phyloP scores from a whole-genome alignment of 2,329 filamentous ascomycete genomes.

The Akanthomyces uredinophilus region DNA sequence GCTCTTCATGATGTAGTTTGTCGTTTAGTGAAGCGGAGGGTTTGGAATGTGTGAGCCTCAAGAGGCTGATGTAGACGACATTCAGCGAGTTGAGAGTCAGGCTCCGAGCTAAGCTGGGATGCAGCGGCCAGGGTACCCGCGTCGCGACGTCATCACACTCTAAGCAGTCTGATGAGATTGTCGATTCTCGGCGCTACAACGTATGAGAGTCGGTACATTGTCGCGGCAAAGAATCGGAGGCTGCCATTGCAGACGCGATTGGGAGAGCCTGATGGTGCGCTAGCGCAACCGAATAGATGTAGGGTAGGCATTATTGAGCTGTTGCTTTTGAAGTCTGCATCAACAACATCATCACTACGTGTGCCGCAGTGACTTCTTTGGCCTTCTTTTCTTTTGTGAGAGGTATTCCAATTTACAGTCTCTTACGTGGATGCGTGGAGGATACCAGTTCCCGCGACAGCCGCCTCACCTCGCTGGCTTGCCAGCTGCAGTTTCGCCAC shows the following conservation, averaged over 20 bases:
- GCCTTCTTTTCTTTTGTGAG: not conserved
- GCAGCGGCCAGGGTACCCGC: no score
- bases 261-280: not conserved
- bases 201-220: not conserved
- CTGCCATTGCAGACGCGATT: not conserved
- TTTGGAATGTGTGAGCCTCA: not conserved
- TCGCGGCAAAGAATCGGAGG: not conserved
- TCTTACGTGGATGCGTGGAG: no score
- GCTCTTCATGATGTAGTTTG: not conserved
- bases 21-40: not conserved
- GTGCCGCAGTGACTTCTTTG: not conserved
- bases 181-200: no score
- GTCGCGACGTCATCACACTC: no score
- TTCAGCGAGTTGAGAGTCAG: not conserved
- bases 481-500: not conserved
- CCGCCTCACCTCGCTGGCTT: no score
- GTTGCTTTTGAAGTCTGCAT: constrained; percentile 9
- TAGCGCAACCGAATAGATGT: not conserved
- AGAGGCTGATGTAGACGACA: not conserved
- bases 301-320: constrained; percentile 8
- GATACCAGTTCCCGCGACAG: no score
- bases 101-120: no score
- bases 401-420: not conserved
- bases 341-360: not conserved
- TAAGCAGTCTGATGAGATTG: no score